Base-by-base conservation (phyloP, 257 asterid genomes). In the Salvia rosmarinus region DNA sequence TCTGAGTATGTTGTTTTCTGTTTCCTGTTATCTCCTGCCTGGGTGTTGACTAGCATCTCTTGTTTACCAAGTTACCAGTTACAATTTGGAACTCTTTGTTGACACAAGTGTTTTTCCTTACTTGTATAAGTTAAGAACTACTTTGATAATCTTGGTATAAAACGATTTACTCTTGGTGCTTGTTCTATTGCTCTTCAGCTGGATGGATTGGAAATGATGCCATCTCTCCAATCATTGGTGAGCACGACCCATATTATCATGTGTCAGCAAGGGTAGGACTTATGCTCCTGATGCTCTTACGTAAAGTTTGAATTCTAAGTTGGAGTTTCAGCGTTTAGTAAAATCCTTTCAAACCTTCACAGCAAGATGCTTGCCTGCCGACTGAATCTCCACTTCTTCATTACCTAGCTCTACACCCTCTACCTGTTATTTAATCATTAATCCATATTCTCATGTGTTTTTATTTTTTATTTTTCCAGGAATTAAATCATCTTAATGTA, bases 191-290 rank as follows among this genome's bases (percentile, higher is more conserved):
- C 63, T 65, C 56, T 81, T 74, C 82, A 92, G 99, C 99, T 82
- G 97, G 99, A 82, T 95, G 99, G 99, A 88, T 95, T 54, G 98
- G 98, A 68, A 82, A 84, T 54, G 94, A 90, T 75, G 96, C 96
- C 70, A 84, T 95, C 86, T 88, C 98, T 56, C 98, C 99, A 52
- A 86, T 95, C 80, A 95, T 95, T 71, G 99, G 99, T 66, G 96
- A 83, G 81, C 95, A 84, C 10, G 98, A 95, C 75, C 96, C 91
- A 2, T 95, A 95, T 85, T 89, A 87, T 82, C 92, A 79, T 35
- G 95, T 91, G 59, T 83, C 96, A 14, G 88, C 98, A 20, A 88
- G 98, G 97, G 99, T 95, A 81, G 1, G 86, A 19, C 71, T 70
- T 71, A 47, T 69, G 59, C 37, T 65, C 35, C 55, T 39, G 46